These are phyloP conservation scores for Cylindricascospora bacillispora DNA, from an alignment of 1,139 yeast species.

Conservation along the genomic window DNA sequence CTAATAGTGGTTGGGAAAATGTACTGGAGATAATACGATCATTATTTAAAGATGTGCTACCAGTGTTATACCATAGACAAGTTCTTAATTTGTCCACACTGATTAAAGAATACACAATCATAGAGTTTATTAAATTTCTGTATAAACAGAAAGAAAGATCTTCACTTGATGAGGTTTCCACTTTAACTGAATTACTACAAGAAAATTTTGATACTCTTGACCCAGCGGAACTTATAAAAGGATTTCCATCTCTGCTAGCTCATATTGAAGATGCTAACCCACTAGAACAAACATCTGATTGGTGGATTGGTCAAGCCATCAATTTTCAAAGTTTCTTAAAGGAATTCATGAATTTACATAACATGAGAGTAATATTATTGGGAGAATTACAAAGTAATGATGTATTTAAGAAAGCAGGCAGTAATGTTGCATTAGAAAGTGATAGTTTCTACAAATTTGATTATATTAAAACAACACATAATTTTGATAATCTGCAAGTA, in stretches of 20 bases:
- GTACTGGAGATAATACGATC: constrained; percentile 23
- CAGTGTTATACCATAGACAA: constrained; percentile 13
- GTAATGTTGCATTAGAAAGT: constrained; percentile 4
- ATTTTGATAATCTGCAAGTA: background rate
- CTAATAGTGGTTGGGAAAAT: constrained; percentile 30
- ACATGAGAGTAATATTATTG: constrained; percentile 26
- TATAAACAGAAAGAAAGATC: constrained; percentile 27
- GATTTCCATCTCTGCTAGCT: constrained; percentile 25
- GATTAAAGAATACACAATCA: constrained; percentile 34
- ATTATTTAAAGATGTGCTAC: constrained; percentile 24
- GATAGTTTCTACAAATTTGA: constrained; percentile 30
- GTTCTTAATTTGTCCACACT: constrained; percentile 26
- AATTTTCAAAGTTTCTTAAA: constrained; percentile 26
- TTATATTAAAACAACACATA: constrained; percentile 16
- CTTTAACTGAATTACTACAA: constrained; percentile 28
- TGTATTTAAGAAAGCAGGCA: constrained; percentile 2
- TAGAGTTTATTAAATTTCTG: constrained; percentile 34
- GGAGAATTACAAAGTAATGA: constrained; percentile 17
- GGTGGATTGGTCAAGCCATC: constrained; percentile 32
- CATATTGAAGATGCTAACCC: constrained; percentile 8
- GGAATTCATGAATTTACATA: constrained; percentile 19
- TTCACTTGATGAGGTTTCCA: constrained; percentile 36
- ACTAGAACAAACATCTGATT: constrained; percentile 24
- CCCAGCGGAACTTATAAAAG: constrained; percentile 31
- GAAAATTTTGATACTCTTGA: constrained; percentile 23